Evolutionary conservation across 345 rosid species (phyloP), one percentile per base, ranked within the genome.

Genomic region (Populus euphratica): DNA sequence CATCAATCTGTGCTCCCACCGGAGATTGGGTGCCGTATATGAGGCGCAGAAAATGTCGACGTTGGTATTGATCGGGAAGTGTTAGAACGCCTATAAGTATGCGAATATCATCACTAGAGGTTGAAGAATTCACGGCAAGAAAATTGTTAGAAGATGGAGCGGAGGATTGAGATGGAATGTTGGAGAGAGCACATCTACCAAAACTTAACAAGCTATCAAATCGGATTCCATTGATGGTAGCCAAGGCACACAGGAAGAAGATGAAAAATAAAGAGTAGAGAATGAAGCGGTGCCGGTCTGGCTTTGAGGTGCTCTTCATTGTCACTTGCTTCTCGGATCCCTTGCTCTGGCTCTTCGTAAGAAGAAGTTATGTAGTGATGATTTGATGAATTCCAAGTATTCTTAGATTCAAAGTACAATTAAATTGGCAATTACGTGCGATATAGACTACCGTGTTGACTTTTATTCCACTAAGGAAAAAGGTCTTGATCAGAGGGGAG

Each of bases 1-100:
- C 89, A 63, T 94, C 97, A 14, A 94, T 73, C 81, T 83, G 78
- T 10, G 86, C 90, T 1, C 90, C 89, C 2, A 8, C 52, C 0
- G 78, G 73, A 38, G 82, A 69, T 49, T 93, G 97, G 8, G 90
- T 86, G 11, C 97, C 94, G 70, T 91, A 93, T 72, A 94, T 79
- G 41, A 93, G 68, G 33, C 97, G 91, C 3, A 91, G 84, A 74
- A 91, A 89, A 80, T 93, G 86, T 3, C 98, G 89, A 9, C 93
- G 91, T 0, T 74, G 84, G 84, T 91, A 93, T 64, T 91, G 95
- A 73, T 94, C 94, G 0, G 98, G 95, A n/a, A 94, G 89, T 1
- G 97, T 94, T 16, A 86, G 81, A 72, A 94, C 84, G 71, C 97
- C 97, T 16, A 94, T 70, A 47, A 93, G 91, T n/a, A 94, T 87